Evolutionary conservation across 129 eudicot genomes (phyloP).

Genomic region (Lonicera japonica): DNA sequence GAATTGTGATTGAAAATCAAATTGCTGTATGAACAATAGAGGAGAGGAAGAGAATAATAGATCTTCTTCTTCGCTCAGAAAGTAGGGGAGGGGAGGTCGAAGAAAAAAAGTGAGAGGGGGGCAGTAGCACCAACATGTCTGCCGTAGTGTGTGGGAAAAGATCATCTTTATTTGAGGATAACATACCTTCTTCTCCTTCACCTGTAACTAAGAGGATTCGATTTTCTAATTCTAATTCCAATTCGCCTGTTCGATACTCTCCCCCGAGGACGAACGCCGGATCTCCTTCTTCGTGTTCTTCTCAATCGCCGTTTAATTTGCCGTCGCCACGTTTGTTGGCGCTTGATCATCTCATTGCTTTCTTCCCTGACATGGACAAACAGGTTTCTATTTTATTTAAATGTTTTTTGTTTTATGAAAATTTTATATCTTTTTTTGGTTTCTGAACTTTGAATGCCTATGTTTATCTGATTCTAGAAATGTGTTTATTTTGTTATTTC

Average conservation of each 20-base stretch:
- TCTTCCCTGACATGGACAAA: conserved; percentile 86
- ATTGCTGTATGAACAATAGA: conserved; percentile 29
- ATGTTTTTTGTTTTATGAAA: neutral
- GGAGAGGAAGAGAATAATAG: conserved; percentile 19
- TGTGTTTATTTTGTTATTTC: no score
- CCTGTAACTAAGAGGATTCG: conserved; percentile 68
- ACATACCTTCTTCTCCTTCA: conserved; percentile 46
- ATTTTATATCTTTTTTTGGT: neutral
- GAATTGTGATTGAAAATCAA: no score
- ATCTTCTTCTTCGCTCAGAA: no score
- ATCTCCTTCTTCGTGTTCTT: neutral
- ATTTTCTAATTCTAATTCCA: conserved; percentile 51
- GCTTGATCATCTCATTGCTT: conserved; percentile 53
- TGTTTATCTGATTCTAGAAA: no score
- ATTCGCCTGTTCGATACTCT: conserved; percentile 49
- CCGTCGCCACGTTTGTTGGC: neutral
- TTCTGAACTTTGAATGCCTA: neutral
- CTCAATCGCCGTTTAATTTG: neutral
- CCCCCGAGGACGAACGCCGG: conserved; percentile 28
- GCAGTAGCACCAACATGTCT: conserved; percentile 53
- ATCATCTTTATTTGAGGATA: conserved; percentile 64
- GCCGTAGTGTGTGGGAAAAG: conserved; percentile 86
- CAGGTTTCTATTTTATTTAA: conserved; percentile 35
- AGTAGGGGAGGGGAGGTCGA: no score
- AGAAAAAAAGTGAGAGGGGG: neutral